Evolutionary conservation across 345 rosid genomes (phyloP), one percentile per base, ranked within the genome.

Genomic region (Sisymbrium altissimum): DNA sequence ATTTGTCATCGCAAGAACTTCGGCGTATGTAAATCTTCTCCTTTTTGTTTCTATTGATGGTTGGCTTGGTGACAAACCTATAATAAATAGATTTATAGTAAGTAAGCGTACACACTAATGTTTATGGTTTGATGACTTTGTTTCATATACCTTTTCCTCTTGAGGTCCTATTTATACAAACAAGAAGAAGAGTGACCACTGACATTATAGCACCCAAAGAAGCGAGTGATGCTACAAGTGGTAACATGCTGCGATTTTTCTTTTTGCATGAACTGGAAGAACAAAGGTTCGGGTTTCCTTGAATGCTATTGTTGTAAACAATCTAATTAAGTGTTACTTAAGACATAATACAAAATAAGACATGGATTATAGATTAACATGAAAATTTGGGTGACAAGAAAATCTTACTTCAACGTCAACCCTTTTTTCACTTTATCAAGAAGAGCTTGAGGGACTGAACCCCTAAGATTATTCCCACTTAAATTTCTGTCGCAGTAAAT

Each of bases 381-480:
- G 10, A 44, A 17, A 0, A 53, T 23, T 48, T 13, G 2, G 13
- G 21, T 40, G 21, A 59, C 25, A 52, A 21, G 50, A 61, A 41
- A 52, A 33, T 68, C 63, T 68, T 75, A 68, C 79, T 68, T 43
- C 50, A 75, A 52, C 17, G 18, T 53, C 57, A 75, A 9, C 2
- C 79, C 79, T 3, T 32, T n/a, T 10, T 75, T 75, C 14, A 61
- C 27, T 61, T 53, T 68, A 35, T 61, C 70, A 13, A 61, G 64
- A 53, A 75, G 74, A n/a, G 74, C 58, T 61, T 52, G 46, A 11
- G 92, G 89, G 56, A 87, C 35, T 17, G 84, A 54, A 48, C 89
- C 89, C n/a, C 68, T 64, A 21, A 83, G 84, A 49, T 64, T 61
- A 74, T 88, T 88, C 23, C 71, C 70, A 13, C 74, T 75, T 62